These are phyloP conservation scores for Infundibulicybe gibba DNA, from an alignment of 768 basidiomycete genomes.

Conservation along the genomic window DNA sequence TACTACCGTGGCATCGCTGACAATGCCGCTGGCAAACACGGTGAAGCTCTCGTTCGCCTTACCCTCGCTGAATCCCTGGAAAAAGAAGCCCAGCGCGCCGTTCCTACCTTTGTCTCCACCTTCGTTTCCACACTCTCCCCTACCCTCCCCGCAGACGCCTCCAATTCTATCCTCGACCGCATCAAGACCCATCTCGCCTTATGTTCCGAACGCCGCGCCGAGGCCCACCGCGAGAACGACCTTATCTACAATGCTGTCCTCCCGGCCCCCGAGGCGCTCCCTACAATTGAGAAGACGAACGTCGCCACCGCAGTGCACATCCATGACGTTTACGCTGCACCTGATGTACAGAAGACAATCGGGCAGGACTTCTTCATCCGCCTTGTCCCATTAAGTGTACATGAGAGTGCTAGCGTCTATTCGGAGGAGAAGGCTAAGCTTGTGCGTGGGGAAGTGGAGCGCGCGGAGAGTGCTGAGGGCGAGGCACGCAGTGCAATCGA, in stretches of 20 bases:
- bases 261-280: constrained; percentile 74
- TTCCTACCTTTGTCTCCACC: constrained; percentile 62
- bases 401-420: constrained; percentile 94
- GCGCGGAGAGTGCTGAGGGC: constrained; percentile 77
- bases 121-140: constrained; percentile 74
- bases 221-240: constrained; percentile 89
- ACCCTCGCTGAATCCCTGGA: constrained; percentile 72
- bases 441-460: constrained; percentile 85
- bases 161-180: constrained; percentile 73
- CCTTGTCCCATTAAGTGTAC: constrained; percentile 89
- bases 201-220: constrained; percentile 68
- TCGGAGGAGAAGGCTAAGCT: constrained; percentile 98
- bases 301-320: constrained; percentile 88
- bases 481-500: constrained; percentile 80
- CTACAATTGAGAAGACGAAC: constrained; percentile 75
- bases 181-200: constrained; percentile 80
- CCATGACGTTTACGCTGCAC: constrained; percentile 87
- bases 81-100: constrained; percentile 76
- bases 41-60: constrained; percentile 80
- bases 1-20: constrained; percentile 86
- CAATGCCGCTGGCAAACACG: constrained; percentile 71
- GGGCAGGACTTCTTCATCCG: constrained; percentile 87
- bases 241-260: constrained; percentile 94
- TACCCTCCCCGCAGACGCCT: constrained; percentile 85
- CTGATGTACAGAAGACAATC: constrained; percentile 93